phyloP scores from a whole-genome alignment of 805 yeast genomes.

The Scheffersomyces ergatensis region DNA sequence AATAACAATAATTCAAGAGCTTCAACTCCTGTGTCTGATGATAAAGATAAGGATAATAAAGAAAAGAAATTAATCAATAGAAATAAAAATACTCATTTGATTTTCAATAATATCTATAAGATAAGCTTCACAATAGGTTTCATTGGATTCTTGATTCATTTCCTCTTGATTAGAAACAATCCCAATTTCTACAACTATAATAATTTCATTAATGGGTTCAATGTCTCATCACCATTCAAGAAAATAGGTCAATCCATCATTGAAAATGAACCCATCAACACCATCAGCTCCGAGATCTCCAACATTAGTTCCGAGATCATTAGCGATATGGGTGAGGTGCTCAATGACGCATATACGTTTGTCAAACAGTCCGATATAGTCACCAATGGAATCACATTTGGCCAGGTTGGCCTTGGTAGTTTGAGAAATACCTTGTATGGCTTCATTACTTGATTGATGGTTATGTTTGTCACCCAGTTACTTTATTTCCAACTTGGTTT shows the following conservation, averaged over 20 bases:
- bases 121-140: conserved; percentile 38
- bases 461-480: too few relatives aligned
- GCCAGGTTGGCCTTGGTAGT: conserved; percentile 35
- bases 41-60: conserved; percentile 6
- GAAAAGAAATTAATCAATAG: conserved; percentile 5
- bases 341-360: conserved; percentile 10
- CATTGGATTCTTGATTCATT: conserved; percentile 36
- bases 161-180: conserved; percentile 23
- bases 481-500: too few relatives aligned
- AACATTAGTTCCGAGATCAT: conserved; percentile 7
- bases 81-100: conserved; percentile 9
- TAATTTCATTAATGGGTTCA: conserved; percentile 3
- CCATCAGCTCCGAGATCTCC: conserved; percentile 5
- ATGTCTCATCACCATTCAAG: conserved; percentile 2
- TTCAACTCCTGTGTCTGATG: conserved; percentile 1
- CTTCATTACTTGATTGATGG: conserved; percentile 3
- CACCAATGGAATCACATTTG: conserved; percentile 15
- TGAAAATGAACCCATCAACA: conserved; percentile 7
- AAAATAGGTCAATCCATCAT: conserved; percentile 3
- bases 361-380: conserved; percentile 16
- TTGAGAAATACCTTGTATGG: conserved; percentile 27
- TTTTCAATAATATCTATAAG: conserved; percentile 21
- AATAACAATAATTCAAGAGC: neutral
- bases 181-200: conserved; percentile 9
- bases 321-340: conserved; percentile 8